Percentiles rank a stretch among this genome's conserved stretches.
phyloP scores from a whole-genome alignment of 345 rosid genomes.

The Microcos paniculata region DNA sequence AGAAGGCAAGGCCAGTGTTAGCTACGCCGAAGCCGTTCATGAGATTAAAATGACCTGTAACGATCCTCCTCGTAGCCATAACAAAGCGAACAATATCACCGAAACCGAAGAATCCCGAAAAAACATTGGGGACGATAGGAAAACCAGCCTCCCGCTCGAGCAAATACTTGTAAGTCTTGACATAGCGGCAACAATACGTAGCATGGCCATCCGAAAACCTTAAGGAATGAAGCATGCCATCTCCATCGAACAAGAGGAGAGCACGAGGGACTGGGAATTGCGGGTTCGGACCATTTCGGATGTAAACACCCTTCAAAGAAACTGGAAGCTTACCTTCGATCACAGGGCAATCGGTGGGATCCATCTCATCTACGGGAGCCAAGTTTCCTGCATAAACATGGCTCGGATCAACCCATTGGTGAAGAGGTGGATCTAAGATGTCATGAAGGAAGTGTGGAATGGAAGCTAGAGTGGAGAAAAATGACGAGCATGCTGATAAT shows the following conservation, averaged over 20 bases:
- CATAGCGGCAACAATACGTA: constrained; percentile 15
- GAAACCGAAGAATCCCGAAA: constrained; percentile 13
- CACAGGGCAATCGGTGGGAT: constrained; percentile 5
- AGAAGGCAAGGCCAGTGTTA: constrained; percentile 23
- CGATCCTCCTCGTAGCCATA: not conserved
- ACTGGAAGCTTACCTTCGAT: constrained; percentile 14
- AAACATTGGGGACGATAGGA: constrained; percentile 18
- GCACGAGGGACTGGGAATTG: constrained; percentile 12
- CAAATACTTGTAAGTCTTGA: constrained; percentile 26
- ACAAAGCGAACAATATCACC: not conserved
- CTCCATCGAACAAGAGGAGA: constrained; percentile 29
- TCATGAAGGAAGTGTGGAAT: not conserved
- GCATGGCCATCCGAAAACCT: constrained; percentile 15
- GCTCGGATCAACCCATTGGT: constrained; percentile 17
- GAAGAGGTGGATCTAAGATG: constrained; percentile 14
- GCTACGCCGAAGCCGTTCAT: constrained; percentile 21
- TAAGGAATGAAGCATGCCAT: constrained; percentile 29
- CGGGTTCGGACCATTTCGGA: constrained; percentile 28
- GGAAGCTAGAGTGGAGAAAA: not conserved
- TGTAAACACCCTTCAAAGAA: constrained; percentile 5
- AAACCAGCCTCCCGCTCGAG: constrained; percentile 16
- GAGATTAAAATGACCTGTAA: constrained; percentile 12
- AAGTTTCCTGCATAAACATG: constrained; percentile 17
- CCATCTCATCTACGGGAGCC: constrained; percentile 17
- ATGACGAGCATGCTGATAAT: not conserved